phyloP scores from a whole-genome alignment of 2,329 filamentous ascomycete genomes.

The Pseudocercospora musae region DNA sequence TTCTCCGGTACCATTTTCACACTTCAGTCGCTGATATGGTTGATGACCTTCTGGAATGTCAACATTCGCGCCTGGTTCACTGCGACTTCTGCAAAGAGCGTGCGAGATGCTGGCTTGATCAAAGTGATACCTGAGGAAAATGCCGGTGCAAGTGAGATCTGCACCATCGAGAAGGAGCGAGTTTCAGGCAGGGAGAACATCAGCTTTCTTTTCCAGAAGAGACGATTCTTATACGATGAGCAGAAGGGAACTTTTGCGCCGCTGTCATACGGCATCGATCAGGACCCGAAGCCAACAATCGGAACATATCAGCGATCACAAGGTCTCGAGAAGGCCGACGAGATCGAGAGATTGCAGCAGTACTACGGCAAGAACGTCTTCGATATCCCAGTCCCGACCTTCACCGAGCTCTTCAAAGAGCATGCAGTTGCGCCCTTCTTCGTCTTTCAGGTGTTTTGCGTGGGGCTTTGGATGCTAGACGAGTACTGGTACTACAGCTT shows the following conservation, averaged over 20 bases:
- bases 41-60: constrained; percentile 97
- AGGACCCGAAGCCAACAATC: constrained; percentile 76
- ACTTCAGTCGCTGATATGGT: constrained; percentile 81
- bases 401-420: constrained; percentile 94
- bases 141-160: constrained; percentile 85
- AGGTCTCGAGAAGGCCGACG: constrained; percentile 70
- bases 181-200: constrained; percentile 70
- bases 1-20: constrained; percentile 88
- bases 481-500: constrained; percentile 99
- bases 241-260: constrained; percentile 74
- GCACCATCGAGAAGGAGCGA: constrained; percentile 72
- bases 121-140: constrained; percentile 90
- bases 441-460: constrained; percentile 98
- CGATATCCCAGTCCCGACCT: constrained; percentile 94
- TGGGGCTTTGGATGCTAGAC: constrained; percentile 96
- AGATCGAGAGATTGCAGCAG: constrained; percentile 76
- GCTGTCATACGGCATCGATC: constrained; percentile 78
- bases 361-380: constrained; percentile 97
- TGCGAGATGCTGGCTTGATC: constrained; percentile 78
- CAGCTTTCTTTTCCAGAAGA: constrained; percentile 97
- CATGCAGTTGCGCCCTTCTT: constrained; percentile 99
- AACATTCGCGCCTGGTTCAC: constrained; percentile 80
- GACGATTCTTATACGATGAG: constrained; percentile 81
- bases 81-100: constrained; percentile 63
- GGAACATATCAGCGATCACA: constrained; percentile 73